These are phyloP conservation scores for Lomentospora prolificans DNA, from an alignment of 2,329 filamentous ascomycete species.

Conservation along the genomic window DNA sequence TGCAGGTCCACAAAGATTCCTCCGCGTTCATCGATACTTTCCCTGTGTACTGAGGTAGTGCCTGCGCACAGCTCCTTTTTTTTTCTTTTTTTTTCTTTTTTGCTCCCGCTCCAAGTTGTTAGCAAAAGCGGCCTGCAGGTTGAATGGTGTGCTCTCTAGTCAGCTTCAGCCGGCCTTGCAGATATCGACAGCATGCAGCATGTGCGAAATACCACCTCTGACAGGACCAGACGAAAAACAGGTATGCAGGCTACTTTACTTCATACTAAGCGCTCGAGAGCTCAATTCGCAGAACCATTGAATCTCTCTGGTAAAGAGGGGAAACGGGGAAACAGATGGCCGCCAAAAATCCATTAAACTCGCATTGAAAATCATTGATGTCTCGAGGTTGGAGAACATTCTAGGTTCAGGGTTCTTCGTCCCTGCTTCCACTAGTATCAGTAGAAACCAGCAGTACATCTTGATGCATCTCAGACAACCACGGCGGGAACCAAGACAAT, in stretches of 20 bases:
- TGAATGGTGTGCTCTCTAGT: background rate
- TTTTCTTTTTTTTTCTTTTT: background rate
- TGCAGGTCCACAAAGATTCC: background rate
- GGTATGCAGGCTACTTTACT: background rate
- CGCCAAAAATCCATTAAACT: background rate
- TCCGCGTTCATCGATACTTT: too few relatives aligned
- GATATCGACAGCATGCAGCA: background rate
- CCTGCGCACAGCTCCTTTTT: too few relatives aligned
- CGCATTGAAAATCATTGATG: background rate
- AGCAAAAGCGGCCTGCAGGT: background rate
- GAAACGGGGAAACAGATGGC: background rate
- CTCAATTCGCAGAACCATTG: background rate
- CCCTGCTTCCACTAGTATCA: background rate
- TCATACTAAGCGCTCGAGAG: background rate
- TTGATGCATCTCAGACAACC: background rate
- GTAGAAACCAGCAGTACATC: background rate
- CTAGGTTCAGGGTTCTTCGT: background rate
- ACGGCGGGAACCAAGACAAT: too few relatives aligned
- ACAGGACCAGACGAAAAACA: background rate
- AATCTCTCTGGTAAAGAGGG: background rate
- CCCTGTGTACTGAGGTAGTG: too few relatives aligned
- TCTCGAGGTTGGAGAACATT: background rate
- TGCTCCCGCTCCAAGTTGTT: too few relatives aligned
- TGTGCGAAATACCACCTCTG: background rate
- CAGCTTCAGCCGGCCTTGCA: background rate